Base-by-base conservation (phyloP, 192 early-diverging fungal species). In the Linnemannia hyalina region DNA sequence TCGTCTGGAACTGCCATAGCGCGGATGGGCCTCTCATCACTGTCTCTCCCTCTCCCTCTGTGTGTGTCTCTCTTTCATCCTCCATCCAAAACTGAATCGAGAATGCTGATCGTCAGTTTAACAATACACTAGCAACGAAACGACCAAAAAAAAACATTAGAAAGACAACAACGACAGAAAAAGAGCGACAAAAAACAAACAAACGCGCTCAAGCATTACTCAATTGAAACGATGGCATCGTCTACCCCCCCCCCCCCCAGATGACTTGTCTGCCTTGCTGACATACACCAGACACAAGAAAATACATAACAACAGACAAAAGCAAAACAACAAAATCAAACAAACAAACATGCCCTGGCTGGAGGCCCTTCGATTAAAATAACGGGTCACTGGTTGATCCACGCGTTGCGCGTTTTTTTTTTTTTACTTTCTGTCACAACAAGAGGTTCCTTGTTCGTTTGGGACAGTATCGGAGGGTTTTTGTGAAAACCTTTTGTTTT, bases 191-290 rank as follows among this genome's bases (percentile, higher is more conserved):
- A 29, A 26, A 29, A 29, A 13, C 29, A 65, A 65, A 65, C 60
- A 65, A 65, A 32, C 3, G 60, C 60, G 60, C 10, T 65, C 60
- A 65, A 65, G 60, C 60, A 65, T 32, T 65, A 65, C 26, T 65
- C 60, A 65, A 65, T 65, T 65, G 60, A 65, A 65, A 65, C 29
- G 55, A 60, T 26, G 29, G 26, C 26, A 11, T 65, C 1, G 60
- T 65, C 60, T 29, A 65, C 29, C 60, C 29, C 6, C 55, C 23
- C 60, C 29, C 60, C 29, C 6, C 55, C 23, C 60, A 65, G n/a
- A 65, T 65, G 60, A 65, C 60, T 35, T 65, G 60, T 23, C 26
- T 65, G 60, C n/a, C 60, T 65, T 65, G 60, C 60, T 65, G 60
- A 65, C 29, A 65, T 65, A 65, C 60, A 65, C 10, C n/a, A 32